A percentile compares a stretch with the other conserved stretches of the same genome.
These are phyloP conservation scores for Taphrina pruni DNA, from an alignment of 1,139 yeast genomes.

Conservation along the genomic window DNA sequence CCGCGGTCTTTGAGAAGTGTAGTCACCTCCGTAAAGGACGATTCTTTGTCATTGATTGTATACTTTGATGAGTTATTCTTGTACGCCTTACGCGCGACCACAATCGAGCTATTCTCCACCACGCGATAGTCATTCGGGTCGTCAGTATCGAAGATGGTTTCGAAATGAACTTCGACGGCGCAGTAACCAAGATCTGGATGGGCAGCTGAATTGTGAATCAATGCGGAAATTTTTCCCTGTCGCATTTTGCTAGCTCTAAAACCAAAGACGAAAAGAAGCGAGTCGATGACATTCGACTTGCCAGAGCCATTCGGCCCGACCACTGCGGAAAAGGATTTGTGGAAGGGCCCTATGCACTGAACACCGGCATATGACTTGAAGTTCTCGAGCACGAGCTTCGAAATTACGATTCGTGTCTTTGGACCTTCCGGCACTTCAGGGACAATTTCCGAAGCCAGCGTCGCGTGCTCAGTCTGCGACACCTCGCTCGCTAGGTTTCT, in stretches of 20 bases:
- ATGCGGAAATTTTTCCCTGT: conserved; percentile 86
- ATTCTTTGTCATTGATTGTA: conserved; percentile 69
- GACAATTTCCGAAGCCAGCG: background rate
- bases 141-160: conserved; percentile 66
- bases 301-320: conserved; percentile 99
- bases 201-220: conserved; percentile 79
- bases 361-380: conserved; percentile 96
- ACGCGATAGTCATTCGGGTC: conserved; percentile 52
- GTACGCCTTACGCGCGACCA: conserved; percentile 80
- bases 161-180: conserved; percentile 91
- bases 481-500: background rate
- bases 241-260: conserved; percentile 97
- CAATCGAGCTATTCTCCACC: conserved; percentile 64
- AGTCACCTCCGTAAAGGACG: conserved; percentile 82
- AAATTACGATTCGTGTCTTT: conserved; percentile 71
- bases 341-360: conserved; percentile 95
- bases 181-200: conserved; percentile 73
- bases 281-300: conserved; percentile 94
- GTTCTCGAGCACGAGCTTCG: conserved; percentile 73
- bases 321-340: conserved; percentile 87
- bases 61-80: conserved; percentile 80
- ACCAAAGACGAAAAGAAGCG: conserved; percentile 94
- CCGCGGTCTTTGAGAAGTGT: conserved; percentile 77
- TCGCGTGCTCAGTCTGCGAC: background rate
- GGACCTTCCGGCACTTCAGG: conserved; percentile 32